phyloP scores from a whole-genome alignment of 1,284 basidiomycete species.

The Psilocybe mexicana region DNA sequence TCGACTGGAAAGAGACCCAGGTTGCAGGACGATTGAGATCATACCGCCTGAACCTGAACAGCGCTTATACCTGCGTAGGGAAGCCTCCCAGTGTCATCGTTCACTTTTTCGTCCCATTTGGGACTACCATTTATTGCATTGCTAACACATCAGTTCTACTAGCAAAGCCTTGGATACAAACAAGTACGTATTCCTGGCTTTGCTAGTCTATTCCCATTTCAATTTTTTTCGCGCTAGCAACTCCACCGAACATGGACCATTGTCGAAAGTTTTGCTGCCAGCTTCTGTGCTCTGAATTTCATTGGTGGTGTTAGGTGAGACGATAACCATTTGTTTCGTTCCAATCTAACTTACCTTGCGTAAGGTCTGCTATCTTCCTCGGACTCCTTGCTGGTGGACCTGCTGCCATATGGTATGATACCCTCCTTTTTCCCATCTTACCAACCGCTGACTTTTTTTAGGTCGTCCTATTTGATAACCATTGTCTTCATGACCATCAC shows the following conservation, averaged over 20 bases:
- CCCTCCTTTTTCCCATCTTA: background rate
- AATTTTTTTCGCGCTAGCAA: conserved; percentile 47
- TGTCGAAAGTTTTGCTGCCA: conserved; percentile 81
- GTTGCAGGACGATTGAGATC: conserved; percentile 75
- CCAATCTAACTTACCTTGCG: background rate
- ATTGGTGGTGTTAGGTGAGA: conserved; percentile 78
- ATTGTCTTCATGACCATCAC: conserved; percentile 85
- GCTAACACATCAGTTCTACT: conserved; percentile 48
- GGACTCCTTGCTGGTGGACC: conserved; percentile 84
- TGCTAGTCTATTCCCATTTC: conserved; percentile 9
- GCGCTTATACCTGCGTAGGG: conserved; percentile 95
- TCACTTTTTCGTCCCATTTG: conserved; percentile 31
- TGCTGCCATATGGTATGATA: conserved; percentile 70
- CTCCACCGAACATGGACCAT: conserved; percentile 81
- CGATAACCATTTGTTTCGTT: background rate
- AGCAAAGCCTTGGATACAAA: conserved; percentile 81
- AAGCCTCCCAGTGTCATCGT: conserved; percentile 75
- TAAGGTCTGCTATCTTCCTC: conserved; percentile 74
- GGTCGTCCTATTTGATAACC: conserved; percentile 80
- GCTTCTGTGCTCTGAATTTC: conserved; percentile 84
- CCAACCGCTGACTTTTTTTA: conserved; percentile 27
- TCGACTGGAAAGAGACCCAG: conserved; percentile 23
- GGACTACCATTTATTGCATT: conserved; percentile 36
- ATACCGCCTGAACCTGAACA: conserved; percentile 95
- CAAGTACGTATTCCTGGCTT: conserved; percentile 52